Percentiles rank a stretch among this genome's conserved stretches.
Evolutionary conservation across 345 rosid species (phyloP).

Genomic region (Populus deltoides): DNA sequence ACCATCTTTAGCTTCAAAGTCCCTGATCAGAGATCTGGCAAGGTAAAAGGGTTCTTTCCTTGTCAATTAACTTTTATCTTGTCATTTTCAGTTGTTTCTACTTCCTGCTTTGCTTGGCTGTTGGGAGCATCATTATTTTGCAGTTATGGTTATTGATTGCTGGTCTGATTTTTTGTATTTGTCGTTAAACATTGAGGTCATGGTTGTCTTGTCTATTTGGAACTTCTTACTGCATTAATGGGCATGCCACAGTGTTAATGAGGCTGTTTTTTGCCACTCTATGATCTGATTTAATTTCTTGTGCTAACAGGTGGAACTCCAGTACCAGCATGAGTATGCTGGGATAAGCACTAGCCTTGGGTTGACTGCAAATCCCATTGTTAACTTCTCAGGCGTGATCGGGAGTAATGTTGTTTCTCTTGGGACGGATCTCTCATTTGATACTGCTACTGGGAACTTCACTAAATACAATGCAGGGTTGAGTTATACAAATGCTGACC

Average conservation of each 20-base stretch:
- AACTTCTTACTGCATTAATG: background rate
- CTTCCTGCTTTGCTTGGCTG: background rate
- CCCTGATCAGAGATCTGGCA: slow-evolving; percentile 96
- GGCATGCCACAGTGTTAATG: background rate
- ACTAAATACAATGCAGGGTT: slow-evolving; percentile 75
- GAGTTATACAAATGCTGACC: slow-evolving; percentile 61
- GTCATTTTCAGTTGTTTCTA: background rate
- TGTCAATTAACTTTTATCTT: background rate
- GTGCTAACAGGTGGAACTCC: slow-evolving; percentile 68
- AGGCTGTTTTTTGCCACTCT: background rate
- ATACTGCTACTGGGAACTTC: slow-evolving; percentile 70
- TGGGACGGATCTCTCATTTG: slow-evolving; percentile 88
- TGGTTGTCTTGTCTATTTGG: background rate
- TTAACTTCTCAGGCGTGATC: slow-evolving; percentile 86
- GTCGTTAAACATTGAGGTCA: background rate
- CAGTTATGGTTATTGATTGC: background rate
- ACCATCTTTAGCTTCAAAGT: slow-evolving; percentile 68
- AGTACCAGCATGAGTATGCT: slow-evolving; percentile 84
- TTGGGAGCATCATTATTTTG: background rate
- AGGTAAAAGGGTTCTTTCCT: slow-evolving; percentile 39
- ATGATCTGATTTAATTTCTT: slow-evolving; percentile 9
- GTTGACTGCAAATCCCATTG: slow-evolving; percentile 71
- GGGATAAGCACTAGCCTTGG: slow-evolving; percentile 87
- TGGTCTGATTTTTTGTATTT: background rate
- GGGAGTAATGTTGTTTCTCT: slow-evolving; percentile 57